phyloP scores from a whole-genome alignment of 2,329 filamentous ascomycete species.

The Dendrostoma leiphaemia region DNA sequence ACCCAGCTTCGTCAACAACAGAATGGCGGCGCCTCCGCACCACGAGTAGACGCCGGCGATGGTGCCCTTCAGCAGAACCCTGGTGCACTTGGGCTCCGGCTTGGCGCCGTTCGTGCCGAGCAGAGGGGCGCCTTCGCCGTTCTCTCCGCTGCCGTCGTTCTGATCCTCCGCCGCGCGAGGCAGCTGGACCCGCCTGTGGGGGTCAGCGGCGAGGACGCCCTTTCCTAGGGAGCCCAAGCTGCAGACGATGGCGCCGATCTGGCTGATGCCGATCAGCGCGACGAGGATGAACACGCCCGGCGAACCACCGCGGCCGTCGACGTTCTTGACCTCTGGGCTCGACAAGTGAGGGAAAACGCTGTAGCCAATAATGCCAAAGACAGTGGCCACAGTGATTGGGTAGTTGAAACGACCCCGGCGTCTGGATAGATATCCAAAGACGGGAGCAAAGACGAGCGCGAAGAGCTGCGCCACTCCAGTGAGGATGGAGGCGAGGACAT shows the following conservation, averaged over 20 bases:
- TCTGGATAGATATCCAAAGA: conserved; percentile 84
- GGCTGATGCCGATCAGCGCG: conserved; percentile 80
- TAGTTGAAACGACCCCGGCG: conserved; percentile 64
- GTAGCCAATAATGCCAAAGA: conserved; percentile 78
- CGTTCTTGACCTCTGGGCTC: conserved; percentile 70
- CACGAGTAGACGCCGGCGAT: conserved; percentile 94
- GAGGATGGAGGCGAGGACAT: conserved; percentile 81
- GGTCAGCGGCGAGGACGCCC: conserved; percentile 64
- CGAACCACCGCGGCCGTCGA: conserved; percentile 64
- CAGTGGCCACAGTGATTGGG: conserved; percentile 70
- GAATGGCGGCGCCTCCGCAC: conserved; percentile 83
- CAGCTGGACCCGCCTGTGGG: conserved; percentile 2
- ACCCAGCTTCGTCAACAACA: conserved; percentile 87
- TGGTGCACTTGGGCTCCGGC: conserved; percentile 32
- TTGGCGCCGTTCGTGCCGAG: conserved; percentile 27
- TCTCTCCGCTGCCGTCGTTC: conserved; percentile 14
- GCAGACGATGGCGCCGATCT: conserved; percentile 95
- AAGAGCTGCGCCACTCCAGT: conserved; percentile 87
- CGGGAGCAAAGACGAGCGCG: conserved; percentile 78
- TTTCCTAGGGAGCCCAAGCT: conserved; percentile 84
- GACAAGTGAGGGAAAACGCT: conserved; percentile 69
- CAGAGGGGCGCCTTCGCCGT: conserved; percentile 35
- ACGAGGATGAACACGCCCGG: conserved; percentile 73
- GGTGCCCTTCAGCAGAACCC: conserved; percentile 76
- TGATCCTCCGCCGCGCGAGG: conserved; percentile 17